phyloP scores from a whole-genome alignment of 352 stramenopile species.

The Pythium periplocum region DNA sequence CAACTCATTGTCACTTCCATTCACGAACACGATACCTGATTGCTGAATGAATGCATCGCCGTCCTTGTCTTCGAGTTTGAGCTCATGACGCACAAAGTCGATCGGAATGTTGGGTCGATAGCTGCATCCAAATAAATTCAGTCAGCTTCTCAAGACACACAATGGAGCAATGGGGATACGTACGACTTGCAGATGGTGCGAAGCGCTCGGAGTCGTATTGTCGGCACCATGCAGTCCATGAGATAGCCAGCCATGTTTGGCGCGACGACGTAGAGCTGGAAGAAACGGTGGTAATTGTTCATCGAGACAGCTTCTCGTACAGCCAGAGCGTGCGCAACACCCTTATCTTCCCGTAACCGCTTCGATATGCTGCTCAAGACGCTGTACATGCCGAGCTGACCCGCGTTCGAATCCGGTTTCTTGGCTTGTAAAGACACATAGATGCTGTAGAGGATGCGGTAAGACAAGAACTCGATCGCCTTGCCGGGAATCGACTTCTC shows the following conservation, averaged over 20 bases:
- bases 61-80: conserved; percentile 68
- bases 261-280: conserved; percentile 80
- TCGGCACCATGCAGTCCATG: conserved; percentile 83
- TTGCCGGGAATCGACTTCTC: conserved; percentile 69
- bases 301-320: conserved; percentile 77
- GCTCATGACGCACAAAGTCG: conserved; percentile 64
- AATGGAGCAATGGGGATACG: conserved; percentile 15
- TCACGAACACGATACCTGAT: conserved; percentile 62
- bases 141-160: neutral
- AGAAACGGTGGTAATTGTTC: conserved; percentile 88
- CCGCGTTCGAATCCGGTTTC: conserved; percentile 78
- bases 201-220: conserved; percentile 76
- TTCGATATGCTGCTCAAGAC: conserved; percentile 58
- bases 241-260: conserved; percentile 89
- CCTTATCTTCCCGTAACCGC: conserved; percentile 43
- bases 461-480: conserved; percentile 82
- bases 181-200: conserved; percentile 88
- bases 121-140: conserved; percentile 14
- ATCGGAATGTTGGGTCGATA: conserved; percentile 73
- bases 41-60: conserved; percentile 72
- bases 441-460: conserved; percentile 87
- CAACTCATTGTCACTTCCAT: conserved; percentile 43
- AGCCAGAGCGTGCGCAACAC: conserved; percentile 61
- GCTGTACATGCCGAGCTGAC: conserved; percentile 82
- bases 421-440: conserved; percentile 87